Conservation (phyloP, 768 basidiomycete genomes). For the Suillus placidus region DNA sequence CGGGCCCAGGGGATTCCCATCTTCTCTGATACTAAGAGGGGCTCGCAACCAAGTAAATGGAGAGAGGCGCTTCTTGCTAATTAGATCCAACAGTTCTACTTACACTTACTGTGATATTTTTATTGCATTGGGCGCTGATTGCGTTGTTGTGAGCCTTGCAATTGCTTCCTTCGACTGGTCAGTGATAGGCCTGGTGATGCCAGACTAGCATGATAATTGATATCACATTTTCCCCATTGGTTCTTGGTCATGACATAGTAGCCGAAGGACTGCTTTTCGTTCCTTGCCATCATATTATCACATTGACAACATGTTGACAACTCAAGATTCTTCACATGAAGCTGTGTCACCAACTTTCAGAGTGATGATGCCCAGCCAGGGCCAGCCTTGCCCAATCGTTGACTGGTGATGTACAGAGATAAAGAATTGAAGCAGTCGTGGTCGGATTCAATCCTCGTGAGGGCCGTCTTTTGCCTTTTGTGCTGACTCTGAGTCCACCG, state of each 20-base stretch:
- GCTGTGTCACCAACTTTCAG: background rate
- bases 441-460: background rate
- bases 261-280: background rate
- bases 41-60: background rate
- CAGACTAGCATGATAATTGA: background rate
- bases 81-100: background rate
- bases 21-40: slow-evolving; percentile 19
- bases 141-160: background rate
- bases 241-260: background rate
- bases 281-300: background rate
- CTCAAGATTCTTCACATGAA: background rate
- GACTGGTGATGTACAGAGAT: background rate
- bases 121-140: background rate
- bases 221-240: background rate
- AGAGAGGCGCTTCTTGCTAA: background rate
- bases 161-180: too few relatives aligned
- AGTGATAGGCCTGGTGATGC: too few relatives aligned
- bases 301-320: background rate
- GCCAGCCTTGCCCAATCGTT: background rate
- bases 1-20: slow-evolving; percentile 27
- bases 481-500: background rate
- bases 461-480: background rate
- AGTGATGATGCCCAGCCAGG: background rate
- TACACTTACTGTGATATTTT: background rate
- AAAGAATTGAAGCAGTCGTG: background rate